Percentiles rank a stretch among this genome's conserved stretches.
Conservation (phyloP, 2,329 filamentous ascomycete species). For the Fusarium verticillioides region DNA sequence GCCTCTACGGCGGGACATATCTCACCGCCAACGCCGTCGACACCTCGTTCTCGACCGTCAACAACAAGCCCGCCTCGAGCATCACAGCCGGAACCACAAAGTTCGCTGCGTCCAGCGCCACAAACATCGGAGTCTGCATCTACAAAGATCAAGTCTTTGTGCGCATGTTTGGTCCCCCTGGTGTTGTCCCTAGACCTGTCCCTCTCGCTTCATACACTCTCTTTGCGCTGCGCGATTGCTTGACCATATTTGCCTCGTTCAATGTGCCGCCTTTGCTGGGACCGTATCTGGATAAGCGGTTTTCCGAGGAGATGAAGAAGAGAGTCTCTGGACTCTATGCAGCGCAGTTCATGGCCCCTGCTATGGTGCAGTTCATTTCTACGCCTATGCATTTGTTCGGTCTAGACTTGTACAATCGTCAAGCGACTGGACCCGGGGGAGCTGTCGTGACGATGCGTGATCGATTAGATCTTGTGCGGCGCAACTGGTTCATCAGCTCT, state of each 20-base stretch:
- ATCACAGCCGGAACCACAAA: slow-evolving; percentile 82
- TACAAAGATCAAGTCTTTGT: slow-evolving; percentile 92
- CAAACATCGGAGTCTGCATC: slow-evolving; percentile 86
- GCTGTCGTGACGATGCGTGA: slow-evolving; percentile 59
- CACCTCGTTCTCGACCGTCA: slow-evolving; percentile 75
- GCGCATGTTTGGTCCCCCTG: slow-evolving; percentile 78
- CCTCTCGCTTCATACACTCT: slow-evolving; percentile 78
- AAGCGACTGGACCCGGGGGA: slow-evolving; percentile 48
- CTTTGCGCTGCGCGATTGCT: slow-evolving; percentile 84
- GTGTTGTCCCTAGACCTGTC: slow-evolving; percentile 64
- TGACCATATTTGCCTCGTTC: slow-evolving; percentile 93
- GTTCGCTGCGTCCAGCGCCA: slow-evolving; percentile 81
- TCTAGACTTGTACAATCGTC: slow-evolving; percentile 85
- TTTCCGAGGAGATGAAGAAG: slow-evolving; percentile 60
- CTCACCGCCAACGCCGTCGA: slow-evolving; percentile 89
- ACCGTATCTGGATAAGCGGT: slow-evolving; percentile 68
- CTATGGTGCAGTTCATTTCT: slow-evolving; percentile 79
- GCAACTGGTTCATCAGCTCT: slow-evolving; percentile 80
- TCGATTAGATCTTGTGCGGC: slow-evolving; percentile 73
- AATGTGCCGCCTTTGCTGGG: slow-evolving; percentile 86
- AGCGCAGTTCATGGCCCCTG: slow-evolving; percentile 85
- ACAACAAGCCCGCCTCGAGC: slow-evolving; percentile 64
- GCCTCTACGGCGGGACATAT: slow-evolving; percentile 90
- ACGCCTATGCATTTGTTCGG: slow-evolving; percentile 89
- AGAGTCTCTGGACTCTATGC: slow-evolving; percentile 65